These are phyloP conservation scores for Trametes cubensis DNA, from an alignment of 768 basidiomycete species.

Conservation along the genomic window DNA sequence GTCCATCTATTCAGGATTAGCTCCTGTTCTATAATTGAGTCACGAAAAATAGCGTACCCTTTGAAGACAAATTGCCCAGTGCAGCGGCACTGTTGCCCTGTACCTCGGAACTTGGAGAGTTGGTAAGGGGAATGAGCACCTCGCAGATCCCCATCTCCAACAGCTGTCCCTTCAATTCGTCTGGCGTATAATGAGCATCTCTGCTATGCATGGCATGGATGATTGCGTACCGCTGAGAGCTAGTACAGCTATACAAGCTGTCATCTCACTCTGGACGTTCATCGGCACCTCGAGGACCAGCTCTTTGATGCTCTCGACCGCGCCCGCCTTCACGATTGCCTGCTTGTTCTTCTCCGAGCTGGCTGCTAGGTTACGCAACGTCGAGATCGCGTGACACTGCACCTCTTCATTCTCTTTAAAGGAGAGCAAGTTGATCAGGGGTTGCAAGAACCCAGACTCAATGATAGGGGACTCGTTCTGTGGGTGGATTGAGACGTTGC, in stretches of 20 bases:
- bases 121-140: conserved; percentile 94
- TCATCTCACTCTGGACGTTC: conserved; percentile 99
- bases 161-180: conserved; percentile 94
- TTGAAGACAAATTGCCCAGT: conserved; percentile 95
- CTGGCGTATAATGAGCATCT: conserved; percentile 42
- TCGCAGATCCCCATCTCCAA: conserved; percentile 99
- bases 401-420: conserved; percentile 99
- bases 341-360: conserved; percentile 98
- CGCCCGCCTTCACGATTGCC: conserved; percentile 96
- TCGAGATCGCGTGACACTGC: conserved; percentile 98
- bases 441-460: conserved; percentile 95
- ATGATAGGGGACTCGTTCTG: conserved; percentile 99
- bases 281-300: conserved; percentile 93
- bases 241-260: conserved; percentile 95
- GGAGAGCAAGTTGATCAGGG: conserved; percentile 91
- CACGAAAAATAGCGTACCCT: conserved; percentile 54
- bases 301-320: conserved; percentile 95
- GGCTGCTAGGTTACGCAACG: conserved; percentile 93
- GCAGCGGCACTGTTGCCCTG: conserved; percentile 99
- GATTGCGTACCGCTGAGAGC: conserved; percentile 78
- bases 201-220: neutral
- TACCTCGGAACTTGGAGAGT: conserved; percentile 95
- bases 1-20: conserved; percentile 57
- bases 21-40: too few species aligned
- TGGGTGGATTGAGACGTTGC: conserved; percentile 98